Conservation (phyloP, 108 stramenopile species). For the Fistulifera solaris region DNA sequence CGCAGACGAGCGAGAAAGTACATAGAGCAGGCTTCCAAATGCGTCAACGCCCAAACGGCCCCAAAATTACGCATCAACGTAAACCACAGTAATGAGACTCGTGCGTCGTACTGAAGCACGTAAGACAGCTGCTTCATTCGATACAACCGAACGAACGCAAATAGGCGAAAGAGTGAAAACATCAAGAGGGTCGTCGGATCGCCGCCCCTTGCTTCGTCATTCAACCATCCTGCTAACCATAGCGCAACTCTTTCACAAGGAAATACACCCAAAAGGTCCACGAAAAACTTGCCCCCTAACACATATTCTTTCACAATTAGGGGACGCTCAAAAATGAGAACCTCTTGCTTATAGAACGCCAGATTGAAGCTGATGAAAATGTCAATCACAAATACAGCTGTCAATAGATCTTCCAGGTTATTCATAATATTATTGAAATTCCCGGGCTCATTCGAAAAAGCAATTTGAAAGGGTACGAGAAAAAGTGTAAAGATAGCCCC, state of each 20-base stretch:
- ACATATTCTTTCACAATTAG: slow-evolving; percentile 18
- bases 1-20: slow-evolving; percentile 32
- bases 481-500: slow-evolving; percentile 26
- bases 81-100: slow-evolving; percentile 24
- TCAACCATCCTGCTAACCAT: slow-evolving; percentile 20
- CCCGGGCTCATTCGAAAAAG: slow-evolving; percentile 16
- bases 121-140: slow-evolving; percentile 27
- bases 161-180: slow-evolving; percentile 16
- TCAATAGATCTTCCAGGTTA: slow-evolving; percentile 16
- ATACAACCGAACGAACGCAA: slow-evolving; percentile 23
- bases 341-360: slow-evolving; percentile 23
- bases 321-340: slow-evolving; percentile 17
- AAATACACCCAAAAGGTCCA: slow-evolving; percentile 48
- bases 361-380: slow-evolving; percentile 29
- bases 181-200: too few species aligned
- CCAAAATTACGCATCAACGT: slow-evolving; percentile 35
- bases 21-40: slow-evolving; percentile 32
- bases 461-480: slow-evolving; percentile 28
- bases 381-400: slow-evolving; percentile 17
- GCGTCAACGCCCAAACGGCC: slow-evolving; percentile 19
- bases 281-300: slow-evolving; percentile 28
- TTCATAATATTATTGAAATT: neutral
- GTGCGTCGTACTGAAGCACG: slow-evolving; percentile 26
- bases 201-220: neutral
- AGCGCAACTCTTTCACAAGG: slow-evolving; percentile 36